Evolutionary conservation across 2,329 filamentous ascomycete species (phyloP).

Genomic region (Calonectria ilicicola): DNA sequence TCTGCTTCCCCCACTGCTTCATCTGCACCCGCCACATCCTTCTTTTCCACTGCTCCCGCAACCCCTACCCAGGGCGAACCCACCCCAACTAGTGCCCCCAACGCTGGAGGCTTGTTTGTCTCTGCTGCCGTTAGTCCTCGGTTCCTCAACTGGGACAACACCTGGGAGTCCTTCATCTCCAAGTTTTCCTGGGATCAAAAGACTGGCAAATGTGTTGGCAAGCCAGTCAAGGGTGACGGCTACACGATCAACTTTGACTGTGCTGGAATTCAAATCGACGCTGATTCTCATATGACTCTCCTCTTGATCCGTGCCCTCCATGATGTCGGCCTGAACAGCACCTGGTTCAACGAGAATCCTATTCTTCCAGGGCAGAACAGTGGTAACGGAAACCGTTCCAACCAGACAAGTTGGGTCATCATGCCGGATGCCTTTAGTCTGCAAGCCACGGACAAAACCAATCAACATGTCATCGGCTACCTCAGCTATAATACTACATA

Average conservation of each 20-base stretch:
- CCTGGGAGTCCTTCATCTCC: conserved; percentile 54
- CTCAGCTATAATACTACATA: conserved; percentile 53
- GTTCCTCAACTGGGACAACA: conserved; percentile 54
- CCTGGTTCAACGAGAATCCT: conserved; percentile 55
- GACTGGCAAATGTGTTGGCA: conserved; percentile 49
- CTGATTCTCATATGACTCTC: conserved; percentile 54
- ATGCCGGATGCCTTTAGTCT: conserved; percentile 54
- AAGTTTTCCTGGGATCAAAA: conserved; percentile 55
- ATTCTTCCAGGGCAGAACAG: conserved; percentile 48
- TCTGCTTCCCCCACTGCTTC: conserved; percentile 49
- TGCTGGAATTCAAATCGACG: conserved; percentile 51
- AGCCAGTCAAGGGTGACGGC: conserved; percentile 48
- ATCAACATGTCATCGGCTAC: conserved; percentile 48
- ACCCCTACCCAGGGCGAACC: conserved; percentile 43
- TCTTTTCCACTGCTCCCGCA: conserved; percentile 45
- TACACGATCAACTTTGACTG: conserved; percentile 53
- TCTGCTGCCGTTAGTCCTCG: conserved; percentile 50
- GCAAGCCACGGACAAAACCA: conserved; percentile 48
- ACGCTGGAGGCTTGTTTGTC: conserved; percentile 46
- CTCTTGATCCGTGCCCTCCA: conserved; percentile 53
- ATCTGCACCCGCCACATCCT: conserved; percentile 48
- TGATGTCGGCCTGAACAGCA: conserved; percentile 52
- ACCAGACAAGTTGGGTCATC: conserved; percentile 50
- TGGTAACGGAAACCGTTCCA: conserved; percentile 42
- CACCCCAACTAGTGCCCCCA: conserved; percentile 45